Evolutionary conservation across 1,139 yeast species (phyloP).

Genomic region (Petasospora rhodanensis): DNA sequence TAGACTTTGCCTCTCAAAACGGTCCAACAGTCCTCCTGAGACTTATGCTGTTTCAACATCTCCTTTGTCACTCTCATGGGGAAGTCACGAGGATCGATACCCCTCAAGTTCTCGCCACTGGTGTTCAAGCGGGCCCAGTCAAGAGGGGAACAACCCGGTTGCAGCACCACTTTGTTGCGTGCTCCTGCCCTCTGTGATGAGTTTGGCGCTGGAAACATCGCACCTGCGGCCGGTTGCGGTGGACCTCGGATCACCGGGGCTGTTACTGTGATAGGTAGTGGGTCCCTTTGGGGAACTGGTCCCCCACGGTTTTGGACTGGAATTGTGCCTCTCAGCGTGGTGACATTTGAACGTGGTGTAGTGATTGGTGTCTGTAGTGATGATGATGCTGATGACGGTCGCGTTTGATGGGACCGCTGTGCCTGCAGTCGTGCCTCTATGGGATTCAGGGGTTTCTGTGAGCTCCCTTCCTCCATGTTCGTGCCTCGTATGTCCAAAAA

Average conservation of each 20-base stretch:
- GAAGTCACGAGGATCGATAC: slow-evolving; percentile 30
- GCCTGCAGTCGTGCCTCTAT: slow-evolving; percentile 7
- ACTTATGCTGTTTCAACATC: slow-evolving; percentile 57
- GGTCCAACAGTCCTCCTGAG: slow-evolving; percentile 77
- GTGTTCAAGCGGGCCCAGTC: slow-evolving; percentile 74
- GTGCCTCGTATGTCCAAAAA: too few relatives aligned
- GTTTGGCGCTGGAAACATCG: slow-evolving; percentile 17
- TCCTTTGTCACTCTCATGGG: slow-evolving; percentile 53
- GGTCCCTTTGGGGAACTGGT: too few relatives aligned
- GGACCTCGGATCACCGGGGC: too few relatives aligned
- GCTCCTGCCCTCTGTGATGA: slow-evolving; percentile 34
- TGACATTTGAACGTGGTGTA: too few relatives aligned
- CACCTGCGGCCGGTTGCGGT: slow-evolving; percentile 23
- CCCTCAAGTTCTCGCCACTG: slow-evolving; percentile 38
- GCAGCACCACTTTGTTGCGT: slow-evolving; percentile 54
- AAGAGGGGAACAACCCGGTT: slow-evolving; percentile 80
- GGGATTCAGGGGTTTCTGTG: slow-evolving; percentile 4
- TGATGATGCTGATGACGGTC: neutral
- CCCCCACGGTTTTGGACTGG: too few relatives aligned
- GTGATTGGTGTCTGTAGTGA: neutral
- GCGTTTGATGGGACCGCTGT: slow-evolving; percentile 2
- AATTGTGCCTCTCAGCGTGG: neutral
- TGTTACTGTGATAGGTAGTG: too few relatives aligned
- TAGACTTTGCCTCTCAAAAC: slow-evolving; percentile 76
- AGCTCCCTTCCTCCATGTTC: too few relatives aligned